Percentiles rank a stretch among this genome's conserved stretches.
Evolutionary conservation across 139 green algal genomes (phyloP).

Genomic region (Zygnema cylindricum): DNA sequence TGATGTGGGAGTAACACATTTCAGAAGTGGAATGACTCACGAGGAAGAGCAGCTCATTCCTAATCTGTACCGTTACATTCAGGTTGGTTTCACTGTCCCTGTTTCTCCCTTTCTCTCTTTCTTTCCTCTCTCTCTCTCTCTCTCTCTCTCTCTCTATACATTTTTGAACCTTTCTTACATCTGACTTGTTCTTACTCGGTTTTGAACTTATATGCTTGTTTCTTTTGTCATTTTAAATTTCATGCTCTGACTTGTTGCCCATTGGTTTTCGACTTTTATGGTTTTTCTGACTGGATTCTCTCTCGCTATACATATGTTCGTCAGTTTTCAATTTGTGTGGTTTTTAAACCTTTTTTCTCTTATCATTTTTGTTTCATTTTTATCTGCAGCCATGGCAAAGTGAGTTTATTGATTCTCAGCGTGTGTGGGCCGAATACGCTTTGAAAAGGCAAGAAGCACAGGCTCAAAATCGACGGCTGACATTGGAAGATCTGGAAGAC

Average conservation of each 20-base stretch:
- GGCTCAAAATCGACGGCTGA: constrained; percentile 73
- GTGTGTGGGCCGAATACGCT: constrained; percentile 99
- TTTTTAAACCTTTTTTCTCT: not conserved
- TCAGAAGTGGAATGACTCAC: constrained; percentile 95
- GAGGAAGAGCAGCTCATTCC: constrained; percentile 99
- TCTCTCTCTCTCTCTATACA: not conserved
- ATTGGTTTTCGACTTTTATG: no score
- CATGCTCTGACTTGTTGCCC: no score
- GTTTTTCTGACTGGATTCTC: no score
- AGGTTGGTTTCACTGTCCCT: not conserved
- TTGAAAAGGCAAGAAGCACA: constrained; percentile 91
- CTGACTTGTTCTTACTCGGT: no score
- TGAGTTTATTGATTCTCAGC: constrained; percentile 97
- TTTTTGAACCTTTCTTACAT: not conserved
- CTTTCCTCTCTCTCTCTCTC: not conserved
- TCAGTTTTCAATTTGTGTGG: no score
- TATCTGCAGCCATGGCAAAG: constrained; percentile 97
- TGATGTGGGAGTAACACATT: constrained; percentile 93
- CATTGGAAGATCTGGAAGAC: constrained; percentile 78
- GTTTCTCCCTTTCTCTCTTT: not conserved
- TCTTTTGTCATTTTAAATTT: no score
- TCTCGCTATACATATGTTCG: no score
- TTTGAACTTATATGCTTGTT: no score
- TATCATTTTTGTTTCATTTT: constrained; percentile 67
- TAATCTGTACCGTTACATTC: constrained; percentile 87